Conservation (phyloP, 1,139 yeast genomes). For the Scheffersomyces stambukii region DNA sequence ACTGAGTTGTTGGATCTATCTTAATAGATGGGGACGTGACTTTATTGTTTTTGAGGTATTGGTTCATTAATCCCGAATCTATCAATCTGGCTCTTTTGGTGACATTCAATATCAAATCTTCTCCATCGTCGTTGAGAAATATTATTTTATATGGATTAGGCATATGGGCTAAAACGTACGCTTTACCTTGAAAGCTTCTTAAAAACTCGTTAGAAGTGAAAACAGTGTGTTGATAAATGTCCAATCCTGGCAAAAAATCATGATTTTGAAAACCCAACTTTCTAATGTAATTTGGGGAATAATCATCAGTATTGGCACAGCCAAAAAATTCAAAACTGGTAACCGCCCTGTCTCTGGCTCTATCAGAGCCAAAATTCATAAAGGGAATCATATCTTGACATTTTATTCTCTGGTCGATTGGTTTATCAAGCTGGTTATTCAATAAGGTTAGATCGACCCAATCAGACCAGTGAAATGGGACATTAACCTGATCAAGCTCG, state of each 20-base stretch:
- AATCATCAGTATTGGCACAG: conserved; percentile 15
- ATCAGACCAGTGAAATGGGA: conserved; percentile 33
- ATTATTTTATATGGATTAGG: conserved; percentile 19
- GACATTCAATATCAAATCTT: conserved; percentile 10
- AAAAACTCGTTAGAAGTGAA: conserved; percentile 15
- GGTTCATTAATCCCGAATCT: not conserved
- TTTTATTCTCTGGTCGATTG: conserved; percentile 13
- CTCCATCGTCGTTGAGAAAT: conserved; percentile 18
- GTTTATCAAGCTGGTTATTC: conserved; percentile 32
- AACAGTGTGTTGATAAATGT: conserved; percentile 12
- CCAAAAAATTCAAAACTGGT: conserved; percentile 6
- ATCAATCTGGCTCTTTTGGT: no score
- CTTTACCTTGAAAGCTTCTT: conserved; percentile 20
- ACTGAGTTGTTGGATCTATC: no score
- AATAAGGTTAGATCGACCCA: conserved; percentile 25
- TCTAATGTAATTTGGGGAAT: conserved; percentile 13
- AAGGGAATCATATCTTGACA: conserved; percentile 13
- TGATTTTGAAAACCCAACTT: conserved; percentile 13
- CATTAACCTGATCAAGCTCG: no score
- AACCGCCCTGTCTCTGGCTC: conserved; percentile 2
- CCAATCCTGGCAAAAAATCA: conserved; percentile 18
- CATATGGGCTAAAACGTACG: conserved; percentile 17
- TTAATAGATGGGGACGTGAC: no score
- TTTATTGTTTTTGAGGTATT: not conserved
- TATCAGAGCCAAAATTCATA: conserved; percentile 3